These are phyloP conservation scores for Boletellus emodensis DNA, from an alignment of 768 basidiomycete genomes.

Conservation along the genomic window DNA sequence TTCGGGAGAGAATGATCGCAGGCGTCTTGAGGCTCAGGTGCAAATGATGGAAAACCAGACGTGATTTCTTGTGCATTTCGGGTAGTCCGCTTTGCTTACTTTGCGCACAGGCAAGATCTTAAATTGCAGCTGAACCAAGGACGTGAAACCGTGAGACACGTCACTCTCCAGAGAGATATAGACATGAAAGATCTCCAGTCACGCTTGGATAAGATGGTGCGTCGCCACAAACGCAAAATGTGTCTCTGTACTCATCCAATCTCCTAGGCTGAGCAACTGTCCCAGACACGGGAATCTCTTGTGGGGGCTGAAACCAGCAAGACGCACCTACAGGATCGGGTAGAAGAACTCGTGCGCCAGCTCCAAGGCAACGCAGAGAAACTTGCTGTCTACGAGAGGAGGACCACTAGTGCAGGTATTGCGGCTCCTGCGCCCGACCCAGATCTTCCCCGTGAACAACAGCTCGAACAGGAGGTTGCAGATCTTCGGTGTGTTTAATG, in stretches of 20 bases:
- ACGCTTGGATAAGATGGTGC: slow-evolving; percentile 66
- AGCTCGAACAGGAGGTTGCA: slow-evolving; percentile 79
- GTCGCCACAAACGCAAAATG: slow-evolving; percentile 19
- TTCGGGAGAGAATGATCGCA: slow-evolving; percentile 77
- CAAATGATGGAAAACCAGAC: slow-evolving; percentile 75
- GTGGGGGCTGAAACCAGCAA: slow-evolving; percentile 74
- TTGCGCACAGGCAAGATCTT: slow-evolving; percentile 60
- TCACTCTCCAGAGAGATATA: slow-evolving; percentile 77
- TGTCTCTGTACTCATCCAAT: slow-evolving; percentile 8
- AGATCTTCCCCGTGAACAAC: slow-evolving; percentile 64
- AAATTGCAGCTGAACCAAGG: slow-evolving; percentile 67
- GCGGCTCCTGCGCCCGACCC: slow-evolving; percentile 36
- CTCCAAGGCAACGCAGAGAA: slow-evolving; percentile 80
- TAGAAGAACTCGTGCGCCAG: slow-evolving; percentile 44
- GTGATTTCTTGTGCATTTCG: slow-evolving; percentile 39
- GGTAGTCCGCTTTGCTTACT: neutral
- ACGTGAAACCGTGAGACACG: slow-evolving; percentile 67
- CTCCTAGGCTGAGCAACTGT: slow-evolving; percentile 55
- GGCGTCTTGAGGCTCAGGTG: slow-evolving; percentile 74
- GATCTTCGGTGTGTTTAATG: slow-evolving; percentile 61
- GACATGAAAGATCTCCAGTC: slow-evolving; percentile 72
- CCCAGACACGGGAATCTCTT: slow-evolving; percentile 66
- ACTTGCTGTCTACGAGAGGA: slow-evolving; percentile 79
- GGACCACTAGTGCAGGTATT: slow-evolving; percentile 35
- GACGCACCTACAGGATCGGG: slow-evolving; percentile 69